Base-by-base conservation (phyloP, 2,329 filamentous ascomycete species). In the Claviceps pazoutovae region DNA sequence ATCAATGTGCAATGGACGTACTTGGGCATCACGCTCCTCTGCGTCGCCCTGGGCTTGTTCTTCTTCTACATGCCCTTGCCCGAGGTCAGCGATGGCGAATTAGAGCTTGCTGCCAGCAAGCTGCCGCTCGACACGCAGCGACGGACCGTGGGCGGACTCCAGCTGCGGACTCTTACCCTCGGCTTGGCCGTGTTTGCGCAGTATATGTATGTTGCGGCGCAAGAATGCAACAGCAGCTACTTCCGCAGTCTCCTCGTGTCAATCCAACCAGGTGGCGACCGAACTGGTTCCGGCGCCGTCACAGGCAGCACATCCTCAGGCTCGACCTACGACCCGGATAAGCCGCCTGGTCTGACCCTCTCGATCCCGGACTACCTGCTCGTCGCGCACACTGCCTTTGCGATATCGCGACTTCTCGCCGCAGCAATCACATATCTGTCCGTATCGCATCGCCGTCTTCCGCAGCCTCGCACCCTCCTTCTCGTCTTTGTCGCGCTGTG, bases 1-100 rank as follows among this genome's bases (percentile, higher is more conserved):
- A 76, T 86, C 55, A 81, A 84, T 55, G 84, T 91, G 1, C 88
- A 93, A 65, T 94, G 84, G 84, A 86, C 86, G 0, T 93, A 93
- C 59, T 75, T 93, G n/a, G 84, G 82, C 51, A 84, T 91, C 55
- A 87, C 86, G 0, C 72, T 84, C 23, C 82, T 89, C 52, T 86
- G 84, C 53, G 85, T 84, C 50, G 71, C 78, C 3, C 73, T 94
- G 2, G 85, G 81, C 0, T 68, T 84, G 3, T 79, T 84, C 61
- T 83, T 84, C 62, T 84, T 79, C 61, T 84, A 84, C 59, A 79
- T 83, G 72, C 80, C 80, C 0, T 67, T 84, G 2, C 80, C 80
- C 0, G 81, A 83, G 56, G 74, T 80, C 8, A 73, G 70, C 38
- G 79, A 82, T 55, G 64, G 66, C 17, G 78, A 80, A 55, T 70